phyloP scores from a whole-genome alignment of 176 grass and related monocot species.

The Lolium multiflorum region DNA sequence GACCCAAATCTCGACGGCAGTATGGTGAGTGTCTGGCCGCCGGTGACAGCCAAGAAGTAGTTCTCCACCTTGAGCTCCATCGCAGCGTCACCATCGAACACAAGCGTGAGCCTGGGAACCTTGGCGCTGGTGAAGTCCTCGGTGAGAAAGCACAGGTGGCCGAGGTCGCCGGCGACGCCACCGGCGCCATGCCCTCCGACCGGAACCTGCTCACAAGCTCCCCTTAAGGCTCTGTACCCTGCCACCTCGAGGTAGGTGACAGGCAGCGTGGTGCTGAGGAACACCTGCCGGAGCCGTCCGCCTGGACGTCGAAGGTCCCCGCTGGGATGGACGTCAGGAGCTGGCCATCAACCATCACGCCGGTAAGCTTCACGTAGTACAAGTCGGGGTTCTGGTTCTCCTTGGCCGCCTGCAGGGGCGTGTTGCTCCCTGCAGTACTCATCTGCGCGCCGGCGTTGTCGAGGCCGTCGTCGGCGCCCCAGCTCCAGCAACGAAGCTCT shows the following conservation, averaged over 20 bases:
- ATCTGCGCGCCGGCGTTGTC: too few relatives aligned
- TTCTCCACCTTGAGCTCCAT: too few relatives aligned
- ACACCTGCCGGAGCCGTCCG: constrained; percentile 29
- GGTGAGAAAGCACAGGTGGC: constrained; percentile 13
- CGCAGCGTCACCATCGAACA: too few relatives aligned
- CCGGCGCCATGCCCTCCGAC: too few relatives aligned
- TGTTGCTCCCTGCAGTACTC: too few relatives aligned
- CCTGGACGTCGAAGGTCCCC: neutral
- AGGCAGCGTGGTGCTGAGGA: constrained; percentile 21
- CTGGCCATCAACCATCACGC: neutral
- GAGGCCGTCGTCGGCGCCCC: too few relatives aligned
- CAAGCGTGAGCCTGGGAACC: neutral
- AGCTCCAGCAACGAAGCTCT: neutral
- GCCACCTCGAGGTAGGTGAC: constrained; percentile 29
- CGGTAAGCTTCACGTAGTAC: constrained; percentile 23
- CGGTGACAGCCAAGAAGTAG: neutral
- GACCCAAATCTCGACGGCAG: neutral
- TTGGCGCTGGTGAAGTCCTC: neutral
- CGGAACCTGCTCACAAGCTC: neutral
- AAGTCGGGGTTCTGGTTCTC: neutral
- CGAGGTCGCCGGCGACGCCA: neutral
- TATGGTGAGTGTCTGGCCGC: constrained; percentile 5
- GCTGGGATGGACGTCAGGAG: neutral
- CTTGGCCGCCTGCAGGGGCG: too few relatives aligned
- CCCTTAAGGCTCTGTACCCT: neutral